These are phyloP conservation scores for Fusarium gaditjirri DNA, from an alignment of 2,329 filamentous ascomycete genomes.

Conservation along the genomic window DNA sequence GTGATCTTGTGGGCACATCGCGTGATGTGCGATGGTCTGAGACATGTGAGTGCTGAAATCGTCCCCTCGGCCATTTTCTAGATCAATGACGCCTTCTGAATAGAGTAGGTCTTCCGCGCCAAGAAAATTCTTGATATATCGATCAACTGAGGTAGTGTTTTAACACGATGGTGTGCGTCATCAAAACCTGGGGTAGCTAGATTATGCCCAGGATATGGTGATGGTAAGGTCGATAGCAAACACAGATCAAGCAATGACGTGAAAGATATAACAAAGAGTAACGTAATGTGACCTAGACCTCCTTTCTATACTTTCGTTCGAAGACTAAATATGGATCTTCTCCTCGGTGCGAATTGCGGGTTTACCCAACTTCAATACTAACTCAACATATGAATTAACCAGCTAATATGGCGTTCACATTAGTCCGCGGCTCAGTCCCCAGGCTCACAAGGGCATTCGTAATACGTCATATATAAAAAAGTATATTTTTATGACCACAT, in stretches of 20 bases:
- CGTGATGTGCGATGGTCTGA: slow-evolving; percentile 21
- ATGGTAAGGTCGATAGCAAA: neutral
- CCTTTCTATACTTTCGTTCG: neutral
- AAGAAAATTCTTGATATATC: neutral
- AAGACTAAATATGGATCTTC: neutral
- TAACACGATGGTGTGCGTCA: neutral
- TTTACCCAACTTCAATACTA: no score
- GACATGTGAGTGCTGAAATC: slow-evolving; percentile 24
- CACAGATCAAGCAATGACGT: neutral
- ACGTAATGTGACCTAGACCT: neutral
- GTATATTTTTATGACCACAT: neutral
- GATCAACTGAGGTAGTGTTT: neutral
- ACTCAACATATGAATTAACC: no score
- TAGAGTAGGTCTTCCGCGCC: neutral
- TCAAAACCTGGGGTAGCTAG: neutral
- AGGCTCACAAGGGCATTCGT: neutral
- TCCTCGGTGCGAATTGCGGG: no score
- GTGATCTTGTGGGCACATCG: slow-evolving; percentile 26
- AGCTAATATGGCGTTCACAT: neutral
- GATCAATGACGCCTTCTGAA: slow-evolving; percentile 15
- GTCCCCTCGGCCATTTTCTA: neutral
- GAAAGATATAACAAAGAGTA: neutral
- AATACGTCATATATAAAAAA: no score
- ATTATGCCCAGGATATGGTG: neutral
- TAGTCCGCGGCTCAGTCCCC: neutral